phyloP scores from a whole-genome alignment of 1,284 basidiomycete species.

The Leccinum solheimii region DNA sequence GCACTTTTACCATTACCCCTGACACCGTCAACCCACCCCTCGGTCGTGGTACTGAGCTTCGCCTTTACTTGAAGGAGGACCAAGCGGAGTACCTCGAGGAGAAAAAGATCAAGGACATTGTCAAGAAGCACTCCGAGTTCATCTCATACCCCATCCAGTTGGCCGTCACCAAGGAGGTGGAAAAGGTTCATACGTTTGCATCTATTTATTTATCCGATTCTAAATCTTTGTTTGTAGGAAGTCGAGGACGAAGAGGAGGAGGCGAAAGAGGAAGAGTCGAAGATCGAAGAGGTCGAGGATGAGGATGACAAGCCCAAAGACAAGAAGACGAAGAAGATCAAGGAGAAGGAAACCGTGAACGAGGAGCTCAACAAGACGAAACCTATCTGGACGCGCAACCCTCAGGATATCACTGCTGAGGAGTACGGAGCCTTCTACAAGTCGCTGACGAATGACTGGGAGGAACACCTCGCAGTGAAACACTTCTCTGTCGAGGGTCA shows the following conservation, averaged over 20 bases:
- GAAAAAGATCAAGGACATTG: conserved; percentile 99
- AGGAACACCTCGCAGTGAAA: conserved; percentile 98
- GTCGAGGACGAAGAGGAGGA: conserved; percentile 82
- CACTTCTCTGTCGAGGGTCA: conserved; percentile 99
- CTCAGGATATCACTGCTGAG: conserved; percentile 88
- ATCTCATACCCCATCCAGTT: conserved; percentile 99
- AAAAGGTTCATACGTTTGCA: conserved; percentile 64
- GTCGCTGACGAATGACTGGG: conserved; percentile 99
- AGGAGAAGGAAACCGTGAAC: conserved; percentile 86
- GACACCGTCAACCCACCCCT: conserved; percentile 90
- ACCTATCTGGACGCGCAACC: conserved; percentile 99
- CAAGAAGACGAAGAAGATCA: conserved; percentile 98
- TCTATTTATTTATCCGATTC: conserved; percentile 1
- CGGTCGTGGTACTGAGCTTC: conserved; percentile 94
- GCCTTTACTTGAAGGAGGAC: conserved; percentile 97
- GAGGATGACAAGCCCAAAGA: conserved; percentile 87
- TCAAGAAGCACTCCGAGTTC: conserved; percentile 99
- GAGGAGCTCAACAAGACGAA: conserved; percentile 99
- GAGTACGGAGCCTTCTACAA: conserved; percentile 99
- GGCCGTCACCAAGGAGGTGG: conserved; percentile 98
- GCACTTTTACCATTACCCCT: conserved; percentile 98
- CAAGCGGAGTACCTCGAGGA: conserved; percentile 99
- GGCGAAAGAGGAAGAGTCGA: conserved; percentile 66
- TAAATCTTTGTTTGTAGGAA: conserved; percentile 51
- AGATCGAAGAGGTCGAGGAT: conserved; percentile 77